phyloP scores from a whole-genome alignment of 805 yeast species.

The Ogataea populi-albae region DNA sequence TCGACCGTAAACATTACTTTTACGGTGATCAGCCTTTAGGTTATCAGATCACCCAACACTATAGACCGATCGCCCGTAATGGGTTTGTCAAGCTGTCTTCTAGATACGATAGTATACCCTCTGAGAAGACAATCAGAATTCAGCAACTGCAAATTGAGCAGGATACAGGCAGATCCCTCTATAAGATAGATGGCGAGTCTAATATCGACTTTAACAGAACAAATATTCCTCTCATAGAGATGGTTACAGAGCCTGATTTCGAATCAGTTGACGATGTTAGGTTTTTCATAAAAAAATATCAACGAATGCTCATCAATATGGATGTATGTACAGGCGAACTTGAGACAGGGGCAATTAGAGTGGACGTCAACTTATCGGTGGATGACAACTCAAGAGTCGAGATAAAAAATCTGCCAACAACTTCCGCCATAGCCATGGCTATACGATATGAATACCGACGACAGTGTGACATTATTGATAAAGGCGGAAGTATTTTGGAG shows the following conservation, averaged over 20 bases:
- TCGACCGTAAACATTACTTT: conserved; percentile 94
- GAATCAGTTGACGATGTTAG: conserved; percentile 62
- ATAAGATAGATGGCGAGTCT: conserved; percentile 40
- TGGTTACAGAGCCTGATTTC: conserved; percentile 90
- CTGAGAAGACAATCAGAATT: conserved; percentile 52
- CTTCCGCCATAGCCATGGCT: conserved; percentile 76
- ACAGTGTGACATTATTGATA: conserved; percentile 52
- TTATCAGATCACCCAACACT: conserved; percentile 91
- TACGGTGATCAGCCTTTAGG: conserved; percentile 97
- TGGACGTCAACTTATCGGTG: conserved; percentile 90
- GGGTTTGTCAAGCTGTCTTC: conserved; percentile 54
- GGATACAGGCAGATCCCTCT: conserved; percentile 83
- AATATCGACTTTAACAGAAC: conserved; percentile 80
- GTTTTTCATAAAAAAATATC: conserved; percentile 78
- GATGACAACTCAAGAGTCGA: conserved; percentile 74
- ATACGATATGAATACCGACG: conserved; percentile 69
- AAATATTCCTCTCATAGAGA: conserved; percentile 82
- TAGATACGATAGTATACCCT: conserved; percentile 50
- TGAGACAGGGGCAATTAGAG: conserved; percentile 93
- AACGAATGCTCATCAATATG: conserved; percentile 62
- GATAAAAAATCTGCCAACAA: conserved; percentile 83
- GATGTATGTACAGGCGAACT: conserved; percentile 84
- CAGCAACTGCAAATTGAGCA: conserved; percentile 90
- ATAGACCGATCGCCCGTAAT: conserved; percentile 67
- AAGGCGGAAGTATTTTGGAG: conserved; percentile 22